Percentiles rank a stretch among this genome's conserved stretches.
phyloP scores from a whole-genome alignment of 306 rosid species.

The Lathyrus aphaca region DNA sequence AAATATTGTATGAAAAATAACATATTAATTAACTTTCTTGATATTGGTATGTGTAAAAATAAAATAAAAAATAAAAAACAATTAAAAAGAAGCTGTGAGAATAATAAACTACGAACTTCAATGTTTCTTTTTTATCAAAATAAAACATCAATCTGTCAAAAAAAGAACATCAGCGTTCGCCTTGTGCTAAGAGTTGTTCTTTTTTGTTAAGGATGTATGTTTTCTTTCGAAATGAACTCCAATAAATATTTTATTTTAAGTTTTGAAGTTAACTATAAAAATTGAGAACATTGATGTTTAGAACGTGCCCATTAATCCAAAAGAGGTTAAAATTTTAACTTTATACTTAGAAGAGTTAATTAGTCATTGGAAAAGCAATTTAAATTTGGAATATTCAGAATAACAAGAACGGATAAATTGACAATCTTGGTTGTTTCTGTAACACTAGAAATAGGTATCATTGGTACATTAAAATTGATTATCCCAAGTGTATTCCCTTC shows the following conservation, averaged over 20 bases:
- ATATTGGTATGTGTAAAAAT: too few species aligned
- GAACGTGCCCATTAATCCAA: constrained; percentile 35
- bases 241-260: constrained; percentile 14
- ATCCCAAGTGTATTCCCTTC: neutral
- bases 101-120: constrained; percentile 14
- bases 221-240: constrained; percentile 34
- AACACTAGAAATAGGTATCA: neutral
- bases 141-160: neutral
- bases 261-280: constrained; percentile 12
- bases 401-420: constrained; percentile 32
- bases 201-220: constrained; percentile 29
- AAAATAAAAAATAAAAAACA: too few species aligned
- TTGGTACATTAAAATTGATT: neutral
- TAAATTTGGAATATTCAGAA: constrained; percentile 15
- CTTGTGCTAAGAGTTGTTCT: constrained; percentile 49
- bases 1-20: too few species aligned
- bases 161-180: neutral
- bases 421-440: neutral
- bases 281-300: constrained; percentile 26
- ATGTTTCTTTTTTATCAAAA: constrained; percentile 5
- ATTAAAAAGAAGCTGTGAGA: too few species aligned
- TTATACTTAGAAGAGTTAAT: constrained; percentile 2
- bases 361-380: constrained; percentile 19
- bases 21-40: too few species aligned
- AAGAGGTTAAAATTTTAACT: constrained; percentile 15